Base-by-base conservation (phyloP, 2,329 filamentous ascomycete species). In the Colletotrichum sp. region DNA sequence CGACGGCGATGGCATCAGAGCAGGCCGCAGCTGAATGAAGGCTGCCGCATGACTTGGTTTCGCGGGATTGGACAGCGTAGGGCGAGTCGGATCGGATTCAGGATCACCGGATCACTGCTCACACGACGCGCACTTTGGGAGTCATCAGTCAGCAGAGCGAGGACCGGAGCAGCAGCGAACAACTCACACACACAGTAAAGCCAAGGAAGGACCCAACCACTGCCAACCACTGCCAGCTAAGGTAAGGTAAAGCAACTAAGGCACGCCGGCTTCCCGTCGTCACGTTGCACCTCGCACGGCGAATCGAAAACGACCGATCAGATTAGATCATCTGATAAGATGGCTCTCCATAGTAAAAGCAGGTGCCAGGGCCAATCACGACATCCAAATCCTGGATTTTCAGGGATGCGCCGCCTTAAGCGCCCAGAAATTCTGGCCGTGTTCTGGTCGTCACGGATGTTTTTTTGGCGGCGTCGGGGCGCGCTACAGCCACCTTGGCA, bases 321-420 rank as follows among this genome's bases (percentile, higher is more conserved):
- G 74, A 76, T 76, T 76, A 76, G 74, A 76, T 76, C 74, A 76
- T 76, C 74, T 76, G 74, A 76, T 76, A 76, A 76, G 70, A 73
- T 69, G 70, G 44, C 18, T 3, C 55, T 21, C 70, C 64, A 36
- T 21, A 49, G 24, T 30, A 49, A 21, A 49, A 1, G 44, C 44
- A 3, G 44, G 44, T 39, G n/a, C 9, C 13, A 7, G 24, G 28
- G 18, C 73, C 74, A 76, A 69, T 76, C 64, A 69, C 24, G 60
- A 52, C 30, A 28, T 36, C 2, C 1, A 0, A 21, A 49, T 49
- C 44, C 44, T 49, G 44, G 44, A 21, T 12, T 32, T 62, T 52
- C 49, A 62, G 70, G 73, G 57, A 69, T 69, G 28, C 15, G 57
- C 34, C 59, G 74, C 74, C 65, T 24, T 65, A 73, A 34, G 39